Conservation (phyloP, 768 basidiomycete species). For the Phlebiopsis gigantea region DNA sequence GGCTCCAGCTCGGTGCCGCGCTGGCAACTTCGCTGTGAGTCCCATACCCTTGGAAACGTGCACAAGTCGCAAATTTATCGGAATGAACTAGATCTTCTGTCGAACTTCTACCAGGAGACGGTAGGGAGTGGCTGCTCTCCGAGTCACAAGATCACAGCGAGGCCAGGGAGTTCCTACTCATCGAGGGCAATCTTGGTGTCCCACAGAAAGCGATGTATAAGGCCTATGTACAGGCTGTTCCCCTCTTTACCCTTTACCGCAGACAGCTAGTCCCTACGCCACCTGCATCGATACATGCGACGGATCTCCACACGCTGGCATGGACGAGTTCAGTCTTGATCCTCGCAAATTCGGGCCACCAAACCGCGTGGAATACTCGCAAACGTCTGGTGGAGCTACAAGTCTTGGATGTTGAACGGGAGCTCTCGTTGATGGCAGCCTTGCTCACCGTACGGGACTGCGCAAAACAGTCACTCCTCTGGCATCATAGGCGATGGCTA, state of each 20-base stretch:
- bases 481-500: conserved; percentile 71
- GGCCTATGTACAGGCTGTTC: conserved; percentile 43
- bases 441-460: conserved; percentile 47
- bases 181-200: conserved; percentile 58
- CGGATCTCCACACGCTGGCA: conserved; percentile 22
- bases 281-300: not conserved
- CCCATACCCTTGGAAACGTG: not conserved
- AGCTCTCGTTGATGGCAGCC: conserved; percentile 43
- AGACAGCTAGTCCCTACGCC: not conserved
- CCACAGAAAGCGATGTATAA: conserved; percentile 52
- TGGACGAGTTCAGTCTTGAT: conserved; percentile 46
- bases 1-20: not conserved
- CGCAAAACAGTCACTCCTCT: conserved; percentile 62
- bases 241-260: conserved; percentile 19
- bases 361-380: conserved; percentile 59
- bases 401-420: conserved; percentile 33
- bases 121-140: conserved; percentile 40
- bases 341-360: conserved; percentile 63
- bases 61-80: not conserved
- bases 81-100: conserved; percentile 27
- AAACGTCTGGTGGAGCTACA: conserved; percentile 44
- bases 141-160: conserved; percentile 6
- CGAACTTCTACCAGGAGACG: conserved; percentile 59
- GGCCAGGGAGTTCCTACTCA: conserved; percentile 39
- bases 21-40: conserved; percentile 8